Conservation (phyloP, 352 stramenopile genomes). For the Phytopythium vexans region DNA sequence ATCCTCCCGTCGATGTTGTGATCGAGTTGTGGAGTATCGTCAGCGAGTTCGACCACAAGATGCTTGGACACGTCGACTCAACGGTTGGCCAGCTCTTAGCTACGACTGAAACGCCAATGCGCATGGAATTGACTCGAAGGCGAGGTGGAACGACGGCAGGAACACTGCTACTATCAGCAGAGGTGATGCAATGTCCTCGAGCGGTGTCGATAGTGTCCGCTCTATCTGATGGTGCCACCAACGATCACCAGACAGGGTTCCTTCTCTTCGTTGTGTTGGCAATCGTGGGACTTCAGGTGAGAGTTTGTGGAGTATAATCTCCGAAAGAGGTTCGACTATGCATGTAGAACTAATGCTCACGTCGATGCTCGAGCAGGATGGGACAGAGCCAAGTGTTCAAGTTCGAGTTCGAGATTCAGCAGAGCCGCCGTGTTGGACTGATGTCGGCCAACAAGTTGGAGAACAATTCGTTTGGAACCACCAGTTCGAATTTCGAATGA, state of each 20-base stretch:
- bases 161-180: not conserved
- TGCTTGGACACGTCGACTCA: not conserved
- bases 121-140: not conserved
- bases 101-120: not conserved
- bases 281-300: not conserved
- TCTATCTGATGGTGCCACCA: no score
- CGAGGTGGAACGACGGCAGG: not conserved
- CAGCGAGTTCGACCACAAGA: not conserved
- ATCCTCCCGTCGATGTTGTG: not conserved
- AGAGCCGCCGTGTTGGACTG: not conserved
- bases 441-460: not conserved
- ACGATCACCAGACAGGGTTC: no score
- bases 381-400: not conserved
- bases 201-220: no score
- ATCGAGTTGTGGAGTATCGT: not conserved
- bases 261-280: not conserved
- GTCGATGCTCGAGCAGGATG: not conserved
- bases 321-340: not conserved
- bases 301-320: no score
- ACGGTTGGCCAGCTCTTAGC: not conserved
- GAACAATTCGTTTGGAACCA: constrained; percentile 1
- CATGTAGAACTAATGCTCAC: not conserved
- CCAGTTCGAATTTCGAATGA: not conserved
- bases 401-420: not conserved
- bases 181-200: no score